phyloP scores from a whole-genome alignment of 148 eudicot genomes.

The Rhododendron henanense region DNA sequence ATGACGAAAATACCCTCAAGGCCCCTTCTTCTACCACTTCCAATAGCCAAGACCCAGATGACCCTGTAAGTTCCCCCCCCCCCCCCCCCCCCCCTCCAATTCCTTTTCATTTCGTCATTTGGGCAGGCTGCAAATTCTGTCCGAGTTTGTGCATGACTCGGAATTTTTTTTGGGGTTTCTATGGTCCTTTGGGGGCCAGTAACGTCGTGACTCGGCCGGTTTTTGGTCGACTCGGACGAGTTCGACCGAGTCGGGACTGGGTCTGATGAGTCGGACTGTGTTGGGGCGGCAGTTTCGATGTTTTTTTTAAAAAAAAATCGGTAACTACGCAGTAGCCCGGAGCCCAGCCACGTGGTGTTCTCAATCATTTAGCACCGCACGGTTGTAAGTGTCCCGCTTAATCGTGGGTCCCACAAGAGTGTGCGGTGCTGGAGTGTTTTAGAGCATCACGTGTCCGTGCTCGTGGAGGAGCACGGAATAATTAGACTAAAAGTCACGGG shows the following conservation, averaged over 20 bases:
- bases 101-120: background rate
- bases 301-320: background rate
- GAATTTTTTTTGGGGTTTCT: background rate
- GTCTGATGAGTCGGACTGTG: background rate
- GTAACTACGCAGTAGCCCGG: no score
- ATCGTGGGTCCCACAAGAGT: background rate
- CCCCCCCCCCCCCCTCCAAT: no score
- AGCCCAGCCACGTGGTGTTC: background rate
- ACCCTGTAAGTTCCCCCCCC: conserved; percentile 32
- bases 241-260: background rate
- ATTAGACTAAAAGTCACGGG: no score
- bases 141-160: conserved; percentile 12
- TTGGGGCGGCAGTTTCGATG: background rate
- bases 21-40: conserved; percentile 21
- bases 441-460: no score
- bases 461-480: no score
- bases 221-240: background rate
- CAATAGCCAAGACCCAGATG: conserved; percentile 13
- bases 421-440: background rate
- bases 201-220: background rate
- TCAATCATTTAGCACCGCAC: background rate
- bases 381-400: background rate
- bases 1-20: conserved; percentile 19
- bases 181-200: background rate
- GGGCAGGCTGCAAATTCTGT: background rate